A percentile compares a stretch with the other conserved stretches of the same genome.
Evolutionary conservation across 441 rosid genomes (phyloP).

Genomic region (Jatropha multifida): DNA sequence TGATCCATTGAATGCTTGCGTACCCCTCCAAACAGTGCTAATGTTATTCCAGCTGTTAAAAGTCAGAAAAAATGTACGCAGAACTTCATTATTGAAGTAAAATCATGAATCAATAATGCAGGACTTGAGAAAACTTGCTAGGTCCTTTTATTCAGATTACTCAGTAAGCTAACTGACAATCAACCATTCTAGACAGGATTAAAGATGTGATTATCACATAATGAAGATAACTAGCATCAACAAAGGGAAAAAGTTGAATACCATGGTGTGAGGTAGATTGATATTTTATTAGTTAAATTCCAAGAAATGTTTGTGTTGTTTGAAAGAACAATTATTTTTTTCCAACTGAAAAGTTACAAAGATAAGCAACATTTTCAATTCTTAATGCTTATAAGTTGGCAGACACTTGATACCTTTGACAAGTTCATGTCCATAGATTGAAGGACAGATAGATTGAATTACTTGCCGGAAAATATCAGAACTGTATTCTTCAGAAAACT

Average conservation of each 20-base stretch:
- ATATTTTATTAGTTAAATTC: background rate
- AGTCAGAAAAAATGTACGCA: conserved; percentile 22
- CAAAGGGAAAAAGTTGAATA: background rate
- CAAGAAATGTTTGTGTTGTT: conserved; percentile 12
- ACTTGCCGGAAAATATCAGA: conserved; percentile 76
- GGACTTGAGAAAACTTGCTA: conserved; percentile 8
- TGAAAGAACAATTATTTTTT: background rate
- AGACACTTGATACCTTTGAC: conserved; percentile 68
- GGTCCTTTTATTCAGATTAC: background rate
- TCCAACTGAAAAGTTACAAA: background rate
- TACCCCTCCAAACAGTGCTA: conserved; percentile 95
- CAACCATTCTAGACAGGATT: background rate
- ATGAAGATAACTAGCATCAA: background rate
- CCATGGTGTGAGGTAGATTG: conserved; percentile 3
- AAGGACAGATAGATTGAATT: conserved; percentile 92
- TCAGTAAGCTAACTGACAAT: conserved; percentile 7
- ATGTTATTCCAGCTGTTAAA: conserved; percentile 86
- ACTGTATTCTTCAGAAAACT: conserved; percentile 84
- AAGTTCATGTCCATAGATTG: conserved; percentile 95
- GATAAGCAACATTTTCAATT: conserved; percentile 3
- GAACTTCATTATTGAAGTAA: conserved; percentile 11
- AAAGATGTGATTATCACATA: conserved; percentile 2
- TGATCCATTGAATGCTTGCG: conserved; percentile 83
- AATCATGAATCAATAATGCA: conserved; percentile 11
- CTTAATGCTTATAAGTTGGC: conserved; percentile 1